Base-by-base conservation (phyloP, 306 rosid genomes). In the Pueraria montana region DNA sequence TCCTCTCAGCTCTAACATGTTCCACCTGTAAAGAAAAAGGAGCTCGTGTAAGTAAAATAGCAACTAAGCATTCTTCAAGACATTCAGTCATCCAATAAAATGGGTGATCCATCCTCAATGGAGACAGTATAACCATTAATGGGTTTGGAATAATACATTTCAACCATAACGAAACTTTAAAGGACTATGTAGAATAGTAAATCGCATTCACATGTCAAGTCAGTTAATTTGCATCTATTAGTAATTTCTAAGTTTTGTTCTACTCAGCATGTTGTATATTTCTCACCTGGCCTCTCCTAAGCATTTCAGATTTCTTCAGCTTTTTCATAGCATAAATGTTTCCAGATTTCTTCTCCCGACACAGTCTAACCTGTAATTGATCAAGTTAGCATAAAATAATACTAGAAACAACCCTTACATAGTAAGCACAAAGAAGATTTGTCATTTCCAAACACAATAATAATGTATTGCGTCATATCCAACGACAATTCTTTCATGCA, bases 261-360 rank as follows among this genome's bases (percentile, higher is more conserved):
- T 59, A 48, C 36, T 45, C 82, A 45, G 71, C 24, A 9, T 14
- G 36, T 83, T 76, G 80, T 40, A 50, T 36, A 82, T n/a, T 76
- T 85, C 88, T 84, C 80, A 96, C 99, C 97, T 96, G 99, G 87
- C 99, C 99, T 90, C 97, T 84, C 87, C 85, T 96, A 67, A 96
- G 92, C 99, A 96, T 96, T 89, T 96, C 99, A 69, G 99, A 91
- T 88, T 96, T 96, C 91, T 93, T 93, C 91, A 96, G 84, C 91
- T 96, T 96, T 86, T 96, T 96, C 99, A 96, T 96, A 82, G 99
- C 99, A 84, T 92, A 96, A 83, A 96, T 93, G 72, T 93, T 88
- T 63, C 99, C 99, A 76, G 99, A 96, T 90, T 96, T 96, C 93
- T 93, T 96, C 92, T 96, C 99, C 80, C 97, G 98, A 78, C 99